Conservation (phyloP, 495 filamentous ascomycete genomes). For the Cladorrhinum samala region DNA sequence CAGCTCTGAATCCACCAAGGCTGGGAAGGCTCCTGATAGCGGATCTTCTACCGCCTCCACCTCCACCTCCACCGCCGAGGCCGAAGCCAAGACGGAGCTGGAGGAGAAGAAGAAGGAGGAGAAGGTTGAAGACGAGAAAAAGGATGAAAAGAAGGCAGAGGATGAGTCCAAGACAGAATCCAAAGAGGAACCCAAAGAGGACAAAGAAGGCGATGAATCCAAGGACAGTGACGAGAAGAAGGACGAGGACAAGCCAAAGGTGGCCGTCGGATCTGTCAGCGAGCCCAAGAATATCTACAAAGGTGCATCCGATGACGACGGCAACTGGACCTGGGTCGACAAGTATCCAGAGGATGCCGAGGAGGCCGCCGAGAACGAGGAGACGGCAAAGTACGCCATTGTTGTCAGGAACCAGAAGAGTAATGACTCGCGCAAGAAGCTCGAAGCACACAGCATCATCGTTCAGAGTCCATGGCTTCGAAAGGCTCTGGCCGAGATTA, state of each 20-base stretch:
- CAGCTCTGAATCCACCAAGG: constrained; percentile 9
- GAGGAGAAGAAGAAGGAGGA: constrained; percentile 5
- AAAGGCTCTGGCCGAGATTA: constrained; percentile 46
- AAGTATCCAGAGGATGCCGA: constrained; percentile 32
- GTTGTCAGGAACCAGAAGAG: constrained; percentile 32
- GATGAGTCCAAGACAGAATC: constrained; percentile 1
- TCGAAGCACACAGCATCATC: constrained; percentile 56
- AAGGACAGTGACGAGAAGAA: constrained; percentile 8
- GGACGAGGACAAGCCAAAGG: constrained; percentile 16
- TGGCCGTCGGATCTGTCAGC: constrained; percentile 27
- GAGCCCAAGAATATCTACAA: constrained; percentile 35
- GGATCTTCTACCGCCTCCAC: constrained; percentile 4
- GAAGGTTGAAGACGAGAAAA: constrained; percentile 3
- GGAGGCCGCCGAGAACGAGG: constrained; percentile 33
- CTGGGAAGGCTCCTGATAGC: constrained; percentile 11
- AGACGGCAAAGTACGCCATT: constrained; percentile 29
- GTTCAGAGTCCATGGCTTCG: constrained; percentile 61
- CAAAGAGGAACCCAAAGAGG: constrained; percentile 5
- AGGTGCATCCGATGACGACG: constrained; percentile 25
- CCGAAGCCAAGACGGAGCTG: constrained; percentile 4
- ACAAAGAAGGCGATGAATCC: constrained; percentile 1
- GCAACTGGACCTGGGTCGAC: constrained; percentile 36
- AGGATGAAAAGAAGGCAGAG: constrained; percentile 5
- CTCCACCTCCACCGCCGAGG: constrained; percentile 6
- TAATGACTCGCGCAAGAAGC: constrained; percentile 51